These are phyloP conservation scores for Isoetes taiwanensis DNA, from an alignment of 75 land plant genomes.

Conservation along the genomic window DNA sequence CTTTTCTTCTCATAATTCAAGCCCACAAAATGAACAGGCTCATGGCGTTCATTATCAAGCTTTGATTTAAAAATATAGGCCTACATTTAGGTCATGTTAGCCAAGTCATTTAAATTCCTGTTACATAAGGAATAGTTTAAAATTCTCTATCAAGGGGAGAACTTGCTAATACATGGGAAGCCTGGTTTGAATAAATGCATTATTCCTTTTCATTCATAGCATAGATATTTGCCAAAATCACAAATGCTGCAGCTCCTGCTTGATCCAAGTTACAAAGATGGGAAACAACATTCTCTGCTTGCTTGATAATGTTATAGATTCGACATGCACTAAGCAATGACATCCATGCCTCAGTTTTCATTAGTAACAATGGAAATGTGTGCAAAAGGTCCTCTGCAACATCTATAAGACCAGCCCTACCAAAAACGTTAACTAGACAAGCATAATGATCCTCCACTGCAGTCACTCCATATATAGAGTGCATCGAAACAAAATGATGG, in stretches of 20 bases:
- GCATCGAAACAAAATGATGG: not conserved
- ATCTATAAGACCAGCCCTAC: conserved; percentile 3
- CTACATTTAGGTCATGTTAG: too few relatives aligned
- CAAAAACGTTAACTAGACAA: not conserved
- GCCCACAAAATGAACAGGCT: too few relatives aligned
- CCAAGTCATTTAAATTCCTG: too few relatives aligned
- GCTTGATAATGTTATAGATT: not conserved
- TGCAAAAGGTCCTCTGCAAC: too few relatives aligned
- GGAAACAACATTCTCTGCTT: not conserved
- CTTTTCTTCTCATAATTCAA: too few relatives aligned
- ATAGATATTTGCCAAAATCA: conserved; percentile 12
- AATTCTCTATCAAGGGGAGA: too few relatives aligned
- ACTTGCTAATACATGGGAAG: too few relatives aligned
- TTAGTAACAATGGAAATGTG: too few relatives aligned
- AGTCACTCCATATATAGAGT: not conserved
- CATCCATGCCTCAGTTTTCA: not conserved
- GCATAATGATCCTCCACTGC: not conserved
- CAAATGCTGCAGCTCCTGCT: conserved; percentile 5
- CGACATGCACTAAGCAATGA: conserved; percentile 12
- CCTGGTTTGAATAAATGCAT: too few relatives aligned
- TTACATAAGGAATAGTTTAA: too few relatives aligned
- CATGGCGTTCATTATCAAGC: too few relatives aligned
- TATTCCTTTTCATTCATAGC: conserved; percentile 6
- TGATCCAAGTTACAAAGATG: not conserved
- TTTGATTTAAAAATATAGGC: too few relatives aligned